phyloP scores from a whole-genome alignment of 331 rosid genomes.

The Rosa hybrid region DNA sequence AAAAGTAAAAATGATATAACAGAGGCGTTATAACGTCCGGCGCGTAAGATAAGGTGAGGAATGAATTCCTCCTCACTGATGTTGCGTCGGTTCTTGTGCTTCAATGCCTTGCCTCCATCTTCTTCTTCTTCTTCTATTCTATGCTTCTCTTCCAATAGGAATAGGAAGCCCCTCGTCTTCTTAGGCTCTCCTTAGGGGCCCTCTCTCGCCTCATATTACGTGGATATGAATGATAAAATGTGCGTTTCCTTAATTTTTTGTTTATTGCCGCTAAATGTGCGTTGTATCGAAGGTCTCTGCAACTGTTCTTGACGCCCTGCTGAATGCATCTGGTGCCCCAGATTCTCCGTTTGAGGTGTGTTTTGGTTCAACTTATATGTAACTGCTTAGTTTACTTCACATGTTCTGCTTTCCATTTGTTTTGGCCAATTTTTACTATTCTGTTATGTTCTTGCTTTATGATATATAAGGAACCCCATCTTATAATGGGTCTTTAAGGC shows the following conservation, averaged over 20 bases:
- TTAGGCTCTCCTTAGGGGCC: conserved; percentile 74
- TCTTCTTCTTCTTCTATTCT: conserved; percentile 32
- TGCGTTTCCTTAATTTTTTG: no score
- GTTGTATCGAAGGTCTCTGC: conserved; percentile 42
- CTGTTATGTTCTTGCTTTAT: no score
- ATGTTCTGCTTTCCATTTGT: no score
- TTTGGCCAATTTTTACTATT: no score
- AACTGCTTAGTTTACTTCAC: not conserved
- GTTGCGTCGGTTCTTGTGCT: conserved; percentile 71
- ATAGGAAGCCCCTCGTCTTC: conserved; percentile 72
- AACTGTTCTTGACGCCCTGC: conserved; percentile 72
- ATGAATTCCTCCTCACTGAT: conserved; percentile 43
- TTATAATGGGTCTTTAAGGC: no score
- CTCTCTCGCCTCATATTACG: no score
- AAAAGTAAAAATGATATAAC: no score
- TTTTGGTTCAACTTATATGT: not conserved
- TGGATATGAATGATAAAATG: no score
- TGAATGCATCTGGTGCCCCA: conserved; percentile 57
- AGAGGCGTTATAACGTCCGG: not conserved
- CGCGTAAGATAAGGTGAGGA: not conserved
- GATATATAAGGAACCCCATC: no score
- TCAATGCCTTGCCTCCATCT: conserved; percentile 41
- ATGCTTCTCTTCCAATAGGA: conserved; percentile 45
- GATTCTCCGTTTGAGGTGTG: conserved; percentile 63
- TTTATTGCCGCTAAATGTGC: no score